A percentile compares a stretch with the other conserved stretches of the same genome.
phyloP scores from a whole-genome alignment of 371 early-diverging fungal species.

The Dinochytrium kinnereticum region DNA sequence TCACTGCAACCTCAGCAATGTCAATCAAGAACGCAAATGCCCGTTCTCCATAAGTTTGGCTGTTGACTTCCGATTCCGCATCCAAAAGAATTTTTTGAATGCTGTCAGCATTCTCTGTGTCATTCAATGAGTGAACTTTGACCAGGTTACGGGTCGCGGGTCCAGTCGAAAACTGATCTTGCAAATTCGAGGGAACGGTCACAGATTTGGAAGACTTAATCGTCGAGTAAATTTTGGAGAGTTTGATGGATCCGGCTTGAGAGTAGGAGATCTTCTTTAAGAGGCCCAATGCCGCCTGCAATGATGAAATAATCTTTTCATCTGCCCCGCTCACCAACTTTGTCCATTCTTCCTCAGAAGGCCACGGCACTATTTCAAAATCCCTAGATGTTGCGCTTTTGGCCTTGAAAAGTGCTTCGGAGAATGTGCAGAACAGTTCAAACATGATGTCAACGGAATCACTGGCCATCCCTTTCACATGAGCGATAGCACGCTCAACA shows the following conservation, averaged over 20 bases:
- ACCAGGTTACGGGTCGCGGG: not conserved
- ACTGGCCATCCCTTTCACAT: not conserved
- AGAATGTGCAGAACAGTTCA: not conserved
- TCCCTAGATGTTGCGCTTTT: not conserved
- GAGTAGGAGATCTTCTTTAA: not conserved
- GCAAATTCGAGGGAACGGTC: slow-evolving; percentile 9
- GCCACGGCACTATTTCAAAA: slow-evolving; percentile 19
- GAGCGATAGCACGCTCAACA: slow-evolving; percentile 3
- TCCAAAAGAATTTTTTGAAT: not conserved
- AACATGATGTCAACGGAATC: not conserved
- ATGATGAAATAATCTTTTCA: not conserved
- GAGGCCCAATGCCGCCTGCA: slow-evolving; percentile 4
- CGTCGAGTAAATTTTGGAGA: slow-evolving; percentile 20
- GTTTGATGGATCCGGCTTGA: slow-evolving; percentile 5
- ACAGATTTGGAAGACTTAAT: not conserved
- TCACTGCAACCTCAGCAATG: slow-evolving; percentile 5
- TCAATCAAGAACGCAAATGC: slow-evolving; percentile 24
- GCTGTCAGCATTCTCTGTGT: not conserved
- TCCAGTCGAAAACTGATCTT: slow-evolving; percentile 9
- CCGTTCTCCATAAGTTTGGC: not conserved
- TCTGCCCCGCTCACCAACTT: not conserved
- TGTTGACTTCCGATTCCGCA: slow-evolving; percentile 5
- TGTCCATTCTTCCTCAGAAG: slow-evolving; percentile 20
- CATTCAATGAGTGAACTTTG: not conserved
- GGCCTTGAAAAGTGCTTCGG: not conserved